Evolutionary conservation across 169 alveolate genomes (phyloP), one percentile per base, ranked within the genome.

Genomic region (Plasmodium coatneyi): DNA sequence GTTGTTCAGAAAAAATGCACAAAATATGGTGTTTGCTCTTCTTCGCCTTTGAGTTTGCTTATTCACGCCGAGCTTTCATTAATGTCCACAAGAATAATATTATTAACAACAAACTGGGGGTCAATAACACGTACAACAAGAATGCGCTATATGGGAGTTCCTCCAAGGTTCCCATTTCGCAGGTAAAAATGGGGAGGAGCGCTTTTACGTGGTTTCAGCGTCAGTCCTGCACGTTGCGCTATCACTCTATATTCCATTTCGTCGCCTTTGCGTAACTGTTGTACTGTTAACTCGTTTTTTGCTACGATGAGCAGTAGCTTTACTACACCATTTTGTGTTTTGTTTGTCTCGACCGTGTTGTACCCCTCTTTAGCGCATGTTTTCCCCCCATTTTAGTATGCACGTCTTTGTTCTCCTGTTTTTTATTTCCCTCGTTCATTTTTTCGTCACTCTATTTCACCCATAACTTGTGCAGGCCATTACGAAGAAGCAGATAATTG

Each of bases 81-180:
- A 84, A 84, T 84, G 93, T 84, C 80, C 93, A 84, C 79, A 84
- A 84, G 84, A 84, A 84, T 52, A 84, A 74, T 49, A 84, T 84
- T 30, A 74, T 84, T 19, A 84, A 84, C 71, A 84, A 74, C 78
- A 84, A 84, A 84, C 36, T 84, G 34, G 60, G 92, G 34, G 84
- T 30, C 41, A 84, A 74, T 34, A 74, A 41, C 43, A 25, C 93
- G 19, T 84, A 84, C 60, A 84, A 52, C 41, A 84, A 84, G 60
- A 84, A 84, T 84, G 93, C 93, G 2, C 66, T 84, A 52, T 84
- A 84, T 41, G 86, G 74, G 41, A 84, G 79, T 60, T 74, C 93
- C 7, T 49, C 93, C 16, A 84, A 84, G 70, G 81, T 54, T 25
- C 93, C 93, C 54, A 74, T 84, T 30, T 84, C 93, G 36, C 93